phyloP scores from a whole-genome alignment of 164 flowering plant genomes.

The Magnolia kwangsiensis region DNA sequence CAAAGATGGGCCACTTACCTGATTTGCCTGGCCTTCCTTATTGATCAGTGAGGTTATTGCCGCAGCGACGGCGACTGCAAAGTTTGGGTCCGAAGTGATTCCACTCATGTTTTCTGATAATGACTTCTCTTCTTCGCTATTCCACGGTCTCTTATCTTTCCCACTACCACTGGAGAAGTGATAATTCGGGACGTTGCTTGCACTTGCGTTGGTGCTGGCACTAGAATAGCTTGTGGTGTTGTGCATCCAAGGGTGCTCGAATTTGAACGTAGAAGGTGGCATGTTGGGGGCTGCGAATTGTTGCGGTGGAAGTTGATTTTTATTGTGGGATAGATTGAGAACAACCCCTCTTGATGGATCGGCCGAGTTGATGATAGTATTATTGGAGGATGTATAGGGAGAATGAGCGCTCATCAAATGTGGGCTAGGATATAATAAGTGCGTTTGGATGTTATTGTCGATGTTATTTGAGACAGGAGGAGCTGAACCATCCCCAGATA shows the following conservation, averaged over 20 bases:
- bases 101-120: slow-evolving; percentile 42
- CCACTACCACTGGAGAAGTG: slow-evolving; percentile 1
- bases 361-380: slow-evolving; percentile 25
- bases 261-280: slow-evolving; percentile 26
- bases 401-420: slow-evolving; percentile 10
- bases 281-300: slow-evolving; percentile 15
- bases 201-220: background rate
- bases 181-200: background rate
- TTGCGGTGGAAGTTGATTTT: background rate
- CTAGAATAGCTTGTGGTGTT: slow-evolving; percentile 9
- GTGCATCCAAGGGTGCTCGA: slow-evolving; percentile 29
- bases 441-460: slow-evolving; percentile 15
- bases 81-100: slow-evolving; percentile 62
- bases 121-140: slow-evolving; percentile 18
- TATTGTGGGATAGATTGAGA: slow-evolving; percentile 33
- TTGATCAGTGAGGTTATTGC: slow-evolving; percentile 58
- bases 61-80: slow-evolving; percentile 72
- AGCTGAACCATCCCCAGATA: slow-evolving; percentile 19
- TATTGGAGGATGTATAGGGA: slow-evolving; percentile 12
- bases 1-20: background rate
- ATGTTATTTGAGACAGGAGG: slow-evolving; percentile 8
- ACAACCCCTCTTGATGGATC: slow-evolving; percentile 44
- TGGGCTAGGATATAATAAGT: slow-evolving; percentile 10
- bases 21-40: slow-evolving; percentile 30
- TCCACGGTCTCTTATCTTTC: slow-evolving; percentile 12